Base-by-base conservation (phyloP, 257 asterid genomes). In the Echium plantagineum region DNA sequence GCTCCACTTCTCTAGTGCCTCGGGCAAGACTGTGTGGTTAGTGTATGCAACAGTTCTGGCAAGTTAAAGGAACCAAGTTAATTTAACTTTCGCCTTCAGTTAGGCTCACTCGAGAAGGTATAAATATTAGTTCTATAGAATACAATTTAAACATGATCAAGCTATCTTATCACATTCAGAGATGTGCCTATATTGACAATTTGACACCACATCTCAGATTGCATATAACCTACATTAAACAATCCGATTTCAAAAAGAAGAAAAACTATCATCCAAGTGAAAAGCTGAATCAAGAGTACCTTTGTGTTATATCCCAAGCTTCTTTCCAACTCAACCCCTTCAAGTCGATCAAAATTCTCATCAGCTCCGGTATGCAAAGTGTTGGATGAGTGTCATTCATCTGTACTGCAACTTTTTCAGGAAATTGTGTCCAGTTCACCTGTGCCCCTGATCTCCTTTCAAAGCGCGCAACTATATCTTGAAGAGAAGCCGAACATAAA, bases 301-400 rank as follows among this genome's bases (percentile, higher is more conserved):
- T 82, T 63, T 83, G 80, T 28, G 96, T 84, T 58, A 87, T 84
- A 65, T 58, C 74, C 96, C 96, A 87, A 63, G 91, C 91, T 79
- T 82, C 81, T 59, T 79, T 80, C 96, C 94, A 87, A 59, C 64
- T 77, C 85, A 82, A 26, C 69, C 91, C 85, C 83, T 84, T 87
- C 75, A 82, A 70, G 75, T 87, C 96, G 61, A 87, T 79, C 78
- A 87, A 82, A 65, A 85, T 82, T 71, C 96, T 83, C 81, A 87
- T 83, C 68, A 87, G 77, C 76, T 87, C 96, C 1, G 94, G 96
- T 55, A 85, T 87, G 67, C 93, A 87, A 35, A 87, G 84, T 12
- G 96, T 87, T 72, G 96, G 96, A 75, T 87, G 96, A 19, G 94
- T 87, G 63, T 87, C 96, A 65, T 87, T 87, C 94, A 85, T 87